These are phyloP conservation scores for Solanum verrucosum DNA, from an alignment of 257 asterid genomes.

Conservation along the genomic window DNA sequence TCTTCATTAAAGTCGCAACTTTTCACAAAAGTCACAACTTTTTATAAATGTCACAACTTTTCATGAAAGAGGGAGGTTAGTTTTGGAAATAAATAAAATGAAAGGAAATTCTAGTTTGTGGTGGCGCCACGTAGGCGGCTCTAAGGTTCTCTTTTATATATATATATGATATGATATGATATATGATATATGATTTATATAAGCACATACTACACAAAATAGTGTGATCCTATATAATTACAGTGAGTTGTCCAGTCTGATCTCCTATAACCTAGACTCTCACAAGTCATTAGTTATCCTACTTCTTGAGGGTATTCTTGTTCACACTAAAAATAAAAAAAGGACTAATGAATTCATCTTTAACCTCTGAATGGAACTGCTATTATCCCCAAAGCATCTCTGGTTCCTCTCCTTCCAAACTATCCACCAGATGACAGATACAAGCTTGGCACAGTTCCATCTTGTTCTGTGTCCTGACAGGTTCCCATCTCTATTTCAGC, in stretches of 20 bases:
- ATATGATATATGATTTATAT: background rate
- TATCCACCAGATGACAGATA: background rate
- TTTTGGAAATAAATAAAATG: too few relatives aligned
- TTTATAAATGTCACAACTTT: too few relatives aligned
- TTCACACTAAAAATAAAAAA: background rate
- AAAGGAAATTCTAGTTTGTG: too few relatives aligned
- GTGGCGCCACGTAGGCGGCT: too few relatives aligned
- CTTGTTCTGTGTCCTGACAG: background rate
- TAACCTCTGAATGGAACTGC: background rate
- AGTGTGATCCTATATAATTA: background rate
- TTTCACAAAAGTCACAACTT: too few relatives aligned
- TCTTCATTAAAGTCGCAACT: too few relatives aligned
- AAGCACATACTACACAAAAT: background rate
- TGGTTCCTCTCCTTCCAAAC: background rate
- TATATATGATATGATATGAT: too few relatives aligned
- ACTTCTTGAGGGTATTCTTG: background rate
- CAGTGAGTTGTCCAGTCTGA: background rate
- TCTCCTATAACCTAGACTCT: background rate
- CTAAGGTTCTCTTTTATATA: too few relatives aligned
- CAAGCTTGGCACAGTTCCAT: background rate
- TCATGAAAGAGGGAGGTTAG: too few relatives aligned
- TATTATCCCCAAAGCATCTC: background rate
- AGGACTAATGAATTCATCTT: background rate
- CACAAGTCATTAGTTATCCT: background rate
- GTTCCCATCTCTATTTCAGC: background rate